Evolutionary conservation across 2,329 filamentous ascomycete species (phyloP).

Genomic region (Microthyrium microscopicum): DNA sequence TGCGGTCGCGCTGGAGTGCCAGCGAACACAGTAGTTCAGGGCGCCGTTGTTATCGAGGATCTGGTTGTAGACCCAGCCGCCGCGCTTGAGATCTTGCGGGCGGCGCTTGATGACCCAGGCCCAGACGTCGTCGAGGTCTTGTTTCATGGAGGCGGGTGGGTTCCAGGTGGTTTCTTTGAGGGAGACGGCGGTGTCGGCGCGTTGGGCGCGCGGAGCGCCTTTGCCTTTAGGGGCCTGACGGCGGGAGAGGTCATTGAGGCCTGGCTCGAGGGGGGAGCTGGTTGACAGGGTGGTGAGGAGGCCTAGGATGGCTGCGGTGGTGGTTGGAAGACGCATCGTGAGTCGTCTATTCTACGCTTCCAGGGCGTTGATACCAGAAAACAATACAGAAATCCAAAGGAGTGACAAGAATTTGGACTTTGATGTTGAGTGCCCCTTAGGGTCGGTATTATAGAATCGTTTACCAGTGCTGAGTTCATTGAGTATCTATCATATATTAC

Average conservation of each 20-base stretch:
- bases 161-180: not conserved
- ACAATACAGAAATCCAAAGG: too few species aligned
- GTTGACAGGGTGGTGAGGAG: not conserved
- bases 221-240: too few species aligned
- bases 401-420: too few species aligned
- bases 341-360: too few species aligned
- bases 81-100: not conserved
- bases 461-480: too few species aligned
- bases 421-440: too few species aligned
- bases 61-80: slow-evolving; percentile 17
- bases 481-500: too few species aligned
- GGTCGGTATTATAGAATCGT: too few species aligned
- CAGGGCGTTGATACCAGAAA: too few species aligned
- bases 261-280: not conserved
- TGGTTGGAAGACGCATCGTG: not conserved
- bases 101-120: too few species aligned
- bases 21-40: slow-evolving; percentile 28
- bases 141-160: not conserved
- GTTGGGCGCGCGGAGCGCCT: not conserved
- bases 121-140: slow-evolving; percentile 2
- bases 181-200: not conserved
- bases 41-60: slow-evolving; percentile 17
- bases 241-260: too few species aligned
- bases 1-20: slow-evolving; percentile 24
- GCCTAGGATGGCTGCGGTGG: not conserved